Base-by-base conservation (phyloP, 1,139 yeast genomes). In the Yamadazyma dendronema region DNA sequence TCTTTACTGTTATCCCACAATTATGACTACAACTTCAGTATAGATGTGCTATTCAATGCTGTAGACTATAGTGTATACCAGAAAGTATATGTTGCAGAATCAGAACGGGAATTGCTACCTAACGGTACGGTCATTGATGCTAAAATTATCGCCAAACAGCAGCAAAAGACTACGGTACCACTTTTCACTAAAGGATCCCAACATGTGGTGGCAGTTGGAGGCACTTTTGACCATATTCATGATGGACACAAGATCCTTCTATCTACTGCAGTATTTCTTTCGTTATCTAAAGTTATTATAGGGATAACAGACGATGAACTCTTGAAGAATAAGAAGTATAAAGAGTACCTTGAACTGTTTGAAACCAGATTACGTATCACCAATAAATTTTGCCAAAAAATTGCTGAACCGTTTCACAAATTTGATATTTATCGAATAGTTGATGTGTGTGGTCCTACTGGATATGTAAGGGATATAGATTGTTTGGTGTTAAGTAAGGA, bases 381-480 rank as follows among this genome's bases (percentile, higher is more conserved):
- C 0, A 47, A 56, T 1, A 38, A 52, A 1, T 87, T 86, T 50
- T 42, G 88, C 9, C 49, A 59, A 3, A 46, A 47, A 30, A 52
- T 54, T 4, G 35, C 67, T 26, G 56, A 82, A 16, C n/a, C 8
- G 65, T 65, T 34, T 77, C 83, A 2, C 28, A 31, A 3, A 39
- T 53, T 80, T 16, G 62, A 62, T 30, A 48, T 67, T 5, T 76
- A 73, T 37, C 79, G 84, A 50, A 81, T 94, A 28, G 75, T 79
- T 42, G 98, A 94, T 56, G 75, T 90, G 0, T 89, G 95, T 61
- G 99, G 99, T 0, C 98, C 98, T 2, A 89, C 98, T 0, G 96
- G 90, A 0, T 72, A 74, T n/a, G 70, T 85, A 3, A 70, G 72
- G 16, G 81, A 80, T 28, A 87, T 94, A 30, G 84, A 89, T 48